Conservation (phyloP, 1,139 yeast species). For the Pneumocystis murina region DNA sequence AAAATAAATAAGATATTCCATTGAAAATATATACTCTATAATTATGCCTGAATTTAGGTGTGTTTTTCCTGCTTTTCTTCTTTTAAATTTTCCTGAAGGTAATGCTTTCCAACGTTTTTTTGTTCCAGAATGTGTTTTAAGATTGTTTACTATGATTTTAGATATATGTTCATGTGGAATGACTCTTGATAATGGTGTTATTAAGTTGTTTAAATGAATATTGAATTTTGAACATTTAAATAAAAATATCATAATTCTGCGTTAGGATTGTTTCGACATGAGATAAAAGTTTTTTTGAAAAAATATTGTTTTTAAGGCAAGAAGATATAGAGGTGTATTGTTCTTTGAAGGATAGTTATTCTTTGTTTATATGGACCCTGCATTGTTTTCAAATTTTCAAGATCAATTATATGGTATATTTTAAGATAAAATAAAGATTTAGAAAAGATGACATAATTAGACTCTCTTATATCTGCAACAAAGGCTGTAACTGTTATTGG, state of each 20-base stretch:
- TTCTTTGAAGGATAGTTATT: background rate
- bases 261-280: background rate
- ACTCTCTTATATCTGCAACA: conserved; percentile 38
- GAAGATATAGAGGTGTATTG: background rate
- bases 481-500: conserved; percentile 61
- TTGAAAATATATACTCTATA: background rate
- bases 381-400: background rate
- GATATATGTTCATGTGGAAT: background rate
- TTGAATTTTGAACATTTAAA: background rate
- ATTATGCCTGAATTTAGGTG: background rate
- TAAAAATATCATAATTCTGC: background rate
- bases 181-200: background rate
- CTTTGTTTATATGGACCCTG: background rate
- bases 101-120: conserved; percentile 10
- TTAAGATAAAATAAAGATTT: background rate
- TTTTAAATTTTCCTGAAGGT: conserved; percentile 13
- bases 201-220: background rate
- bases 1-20: background rate
- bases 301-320: background rate
- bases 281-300: background rate
- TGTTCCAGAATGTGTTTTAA: conserved; percentile 10
- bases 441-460: conserved; percentile 1
- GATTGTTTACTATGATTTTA: background rate
- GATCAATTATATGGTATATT: background rate
- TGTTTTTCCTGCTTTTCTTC: background rate